Percentiles rank a stretch among this genome's conserved stretches.
Conservation (phyloP, 2,329 filamentous ascomycete species). For the Pezicula neosporulosa region DNA sequence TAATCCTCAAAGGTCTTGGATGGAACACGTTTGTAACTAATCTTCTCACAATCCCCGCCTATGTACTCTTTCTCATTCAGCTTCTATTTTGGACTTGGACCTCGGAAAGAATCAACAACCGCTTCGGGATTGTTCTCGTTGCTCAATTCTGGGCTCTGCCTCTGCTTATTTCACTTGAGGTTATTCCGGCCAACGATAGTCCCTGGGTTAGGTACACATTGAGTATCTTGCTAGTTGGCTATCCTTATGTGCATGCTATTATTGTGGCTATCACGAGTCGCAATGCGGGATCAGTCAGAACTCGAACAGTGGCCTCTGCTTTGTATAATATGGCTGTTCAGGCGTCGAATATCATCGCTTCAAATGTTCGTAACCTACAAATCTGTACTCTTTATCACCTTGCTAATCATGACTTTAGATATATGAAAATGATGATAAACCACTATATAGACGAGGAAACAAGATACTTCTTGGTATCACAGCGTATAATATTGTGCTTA, state of each 20-base stretch:
- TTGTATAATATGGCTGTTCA: slow-evolving; percentile 53
- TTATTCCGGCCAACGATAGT: slow-evolving; percentile 29
- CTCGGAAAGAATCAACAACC: slow-evolving; percentile 41
- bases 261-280: slow-evolving; percentile 43
- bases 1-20: slow-evolving; percentile 51
- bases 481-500: slow-evolving; percentile 38
- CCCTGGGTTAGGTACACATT: slow-evolving; percentile 12
- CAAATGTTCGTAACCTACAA: slow-evolving; percentile 31
- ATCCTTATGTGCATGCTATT: slow-evolving; percentile 35
- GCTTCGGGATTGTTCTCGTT: slow-evolving; percentile 42
- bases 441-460: slow-evolving; percentile 50
- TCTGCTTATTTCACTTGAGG: slow-evolving; percentile 39
- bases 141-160: slow-evolving; percentile 56
- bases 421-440: slow-evolving; percentile 42
- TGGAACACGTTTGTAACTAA: slow-evolving; percentile 59
- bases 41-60: slow-evolving; percentile 54
- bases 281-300: slow-evolving; percentile 58
- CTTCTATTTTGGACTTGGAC: slow-evolving; percentile 27
- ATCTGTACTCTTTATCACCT: background rate
- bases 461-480: slow-evolving; percentile 45
- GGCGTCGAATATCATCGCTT: slow-evolving; percentile 33
- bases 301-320: slow-evolving; percentile 56
- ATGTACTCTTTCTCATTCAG: slow-evolving; percentile 41
- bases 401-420: background rate
- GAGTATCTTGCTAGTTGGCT: slow-evolving; percentile 28